Evolutionary conservation across 768 basidiomycete species (phyloP).

Genomic region (Calvatia gigantea): DNA sequence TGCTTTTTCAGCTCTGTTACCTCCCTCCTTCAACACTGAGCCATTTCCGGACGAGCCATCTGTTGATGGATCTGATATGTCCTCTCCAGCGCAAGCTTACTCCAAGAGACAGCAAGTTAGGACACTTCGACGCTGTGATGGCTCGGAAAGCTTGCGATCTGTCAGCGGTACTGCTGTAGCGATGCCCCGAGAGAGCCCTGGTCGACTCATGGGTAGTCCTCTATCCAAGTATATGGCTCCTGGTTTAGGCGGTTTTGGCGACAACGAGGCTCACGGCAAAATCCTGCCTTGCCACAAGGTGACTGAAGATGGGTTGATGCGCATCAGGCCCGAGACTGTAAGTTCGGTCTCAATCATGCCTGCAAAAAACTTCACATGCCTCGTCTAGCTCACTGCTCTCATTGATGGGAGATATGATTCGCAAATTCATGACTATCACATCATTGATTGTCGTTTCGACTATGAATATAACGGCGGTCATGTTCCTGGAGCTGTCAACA

Average conservation of each 20-base stretch:
- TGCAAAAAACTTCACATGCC: constrained; percentile 14
- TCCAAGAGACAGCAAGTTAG: constrained; percentile 72
- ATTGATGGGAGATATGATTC: constrained; percentile 70
- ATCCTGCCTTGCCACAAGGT: constrained; percentile 92
- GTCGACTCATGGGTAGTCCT: constrained; percentile 25
- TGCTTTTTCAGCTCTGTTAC: constrained; percentile 72
- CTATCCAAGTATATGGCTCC: constrained; percentile 51
- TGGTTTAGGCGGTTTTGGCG: constrained; percentile 84
- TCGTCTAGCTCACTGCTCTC: constrained; percentile 66
- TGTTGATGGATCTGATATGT: constrained; percentile 68
- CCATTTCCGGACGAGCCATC: constrained; percentile 50
- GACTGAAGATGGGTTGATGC: constrained; percentile 92
- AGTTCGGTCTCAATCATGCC: constrained; percentile 23
- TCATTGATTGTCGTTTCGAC: constrained; percentile 97
- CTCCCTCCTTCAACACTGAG: constrained; percentile 47
- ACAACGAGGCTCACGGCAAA: constrained; percentile 91
- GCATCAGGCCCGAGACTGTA: constrained; percentile 80
- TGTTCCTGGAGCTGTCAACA: constrained; percentile 86
- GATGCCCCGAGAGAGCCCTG: constrained; percentile 44
- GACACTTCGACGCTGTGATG: constrained; percentile 76
- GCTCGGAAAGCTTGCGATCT: constrained; percentile 77
- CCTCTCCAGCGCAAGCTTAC: constrained; percentile 80
- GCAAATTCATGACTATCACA: constrained; percentile 62
- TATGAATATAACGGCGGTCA: constrained; percentile 96
- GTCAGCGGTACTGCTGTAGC: constrained; percentile 63